A percentile compares a stretch with the other conserved stretches of the same genome.
Evolutionary conservation across 2,329 filamentous ascomycete genomes (phyloP).

Genomic region (Botrytis fabae): DNA sequence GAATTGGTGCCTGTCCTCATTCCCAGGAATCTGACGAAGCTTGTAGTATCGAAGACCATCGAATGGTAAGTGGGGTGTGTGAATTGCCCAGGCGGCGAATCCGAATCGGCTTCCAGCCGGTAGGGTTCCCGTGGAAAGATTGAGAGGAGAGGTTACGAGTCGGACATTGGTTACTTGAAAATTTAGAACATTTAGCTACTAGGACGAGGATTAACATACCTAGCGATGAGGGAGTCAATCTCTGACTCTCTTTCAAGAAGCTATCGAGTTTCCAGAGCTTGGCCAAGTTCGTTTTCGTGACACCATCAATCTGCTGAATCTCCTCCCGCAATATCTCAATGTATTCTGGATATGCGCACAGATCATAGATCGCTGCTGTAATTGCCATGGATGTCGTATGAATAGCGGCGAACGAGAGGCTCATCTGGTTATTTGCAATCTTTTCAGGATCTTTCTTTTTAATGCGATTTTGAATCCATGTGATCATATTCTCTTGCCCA

Average conservation of each 20-base stretch:
- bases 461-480: conserved; percentile 5
- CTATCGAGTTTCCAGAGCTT: conserved; percentile 19
- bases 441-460: neutral
- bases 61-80: conserved; percentile 26
- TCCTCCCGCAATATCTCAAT: conserved; percentile 7
- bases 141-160: conserved; percentile 30
- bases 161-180: conserved; percentile 22
- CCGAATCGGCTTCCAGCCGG: conserved; percentile 34
- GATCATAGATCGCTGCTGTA: conserved; percentile 9
- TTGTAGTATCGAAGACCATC: conserved; percentile 35
- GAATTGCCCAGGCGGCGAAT: conserved; percentile 7
- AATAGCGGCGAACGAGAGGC: conserved; percentile 10
- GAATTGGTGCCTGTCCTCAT: conserved; percentile 39
- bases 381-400: neutral
- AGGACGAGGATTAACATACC: conserved; percentile 11
- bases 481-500: conserved; percentile 9
- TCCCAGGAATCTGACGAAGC: conserved; percentile 31
- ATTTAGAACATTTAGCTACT: conserved; percentile 3
- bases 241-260: conserved; percentile 12
- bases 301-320: neutral
- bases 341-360: conserved; percentile 4
- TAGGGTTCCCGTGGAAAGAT: conserved; percentile 40
- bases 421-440: conserved; percentile 10
- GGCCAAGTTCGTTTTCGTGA: conserved; percentile 7
- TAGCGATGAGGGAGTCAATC: conserved; percentile 5